phyloP scores from a whole-genome alignment of 2,329 filamentous ascomycete species.

The Aspergillus sergii region DNA sequence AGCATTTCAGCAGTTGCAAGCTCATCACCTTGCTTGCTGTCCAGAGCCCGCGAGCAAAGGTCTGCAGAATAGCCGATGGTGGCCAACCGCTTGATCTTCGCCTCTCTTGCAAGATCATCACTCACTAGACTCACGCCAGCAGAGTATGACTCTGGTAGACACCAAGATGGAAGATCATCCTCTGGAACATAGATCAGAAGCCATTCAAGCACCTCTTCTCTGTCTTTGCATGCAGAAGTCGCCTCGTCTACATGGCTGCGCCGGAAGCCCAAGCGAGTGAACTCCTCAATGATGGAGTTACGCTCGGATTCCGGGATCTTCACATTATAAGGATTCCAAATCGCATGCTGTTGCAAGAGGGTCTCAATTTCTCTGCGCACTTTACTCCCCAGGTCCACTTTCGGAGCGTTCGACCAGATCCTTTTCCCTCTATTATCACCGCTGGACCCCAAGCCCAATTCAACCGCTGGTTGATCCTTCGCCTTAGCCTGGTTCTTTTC shows the following conservation, averaged over 20 bases:
- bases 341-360: constrained; percentile 73
- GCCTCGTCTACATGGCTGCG: constrained; percentile 87
- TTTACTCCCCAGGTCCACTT: constrained; percentile 87
- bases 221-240: constrained; percentile 81
- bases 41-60: constrained; percentile 76
- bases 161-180: constrained; percentile 92
- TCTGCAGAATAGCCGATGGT: constrained; percentile 83
- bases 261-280: constrained; percentile 82
- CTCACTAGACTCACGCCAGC: constrained; percentile 86
- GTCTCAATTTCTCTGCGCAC: constrained; percentile 78
- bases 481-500: constrained; percentile 63
- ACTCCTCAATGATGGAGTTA: constrained; percentile 67
- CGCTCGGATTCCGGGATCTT: constrained; percentile 63
- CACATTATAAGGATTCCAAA: constrained; percentile 84
- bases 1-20: constrained; percentile 75
- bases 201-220: constrained; percentile 94
- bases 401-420: constrained; percentile 81
- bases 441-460: constrained; percentile 48
- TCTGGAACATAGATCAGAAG: constrained; percentile 95
- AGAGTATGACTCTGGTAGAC: constrained; percentile 85
- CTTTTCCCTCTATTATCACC: constrained; percentile 57
- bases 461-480: constrained; percentile 67
- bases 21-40: constrained; percentile 72
- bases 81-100: constrained; percentile 77
- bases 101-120: constrained; percentile 78